phyloP scores from a whole-genome alignment of 345 rosid genomes.

The Fremontodendron californicum region DNA sequence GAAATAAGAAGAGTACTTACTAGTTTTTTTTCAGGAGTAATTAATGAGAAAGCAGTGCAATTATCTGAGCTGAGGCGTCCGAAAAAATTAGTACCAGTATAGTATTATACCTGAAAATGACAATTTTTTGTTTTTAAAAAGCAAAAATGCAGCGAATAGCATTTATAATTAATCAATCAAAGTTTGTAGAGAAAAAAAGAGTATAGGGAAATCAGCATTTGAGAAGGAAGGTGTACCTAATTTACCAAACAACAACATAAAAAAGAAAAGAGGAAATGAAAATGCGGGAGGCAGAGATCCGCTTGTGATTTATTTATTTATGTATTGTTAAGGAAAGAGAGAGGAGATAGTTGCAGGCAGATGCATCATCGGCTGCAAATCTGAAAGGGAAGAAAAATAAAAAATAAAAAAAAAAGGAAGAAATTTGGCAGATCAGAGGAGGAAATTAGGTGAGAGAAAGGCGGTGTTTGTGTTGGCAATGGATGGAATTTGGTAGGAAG shows the following conservation, averaged over 20 bases:
- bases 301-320: neutral
- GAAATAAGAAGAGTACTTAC: neutral
- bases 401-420: too few relatives aligned
- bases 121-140: neutral
- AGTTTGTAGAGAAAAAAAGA: too few relatives aligned
- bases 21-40: neutral
- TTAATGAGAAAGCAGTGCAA: too few relatives aligned
- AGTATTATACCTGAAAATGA: neutral
- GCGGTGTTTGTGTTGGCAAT: too few relatives aligned
- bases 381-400: too few relatives aligned
- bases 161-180: neutral
- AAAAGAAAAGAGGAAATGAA: neutral
- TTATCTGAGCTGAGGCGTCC: too few relatives aligned
- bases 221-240: neutral
- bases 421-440: neutral
- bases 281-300: neutral
- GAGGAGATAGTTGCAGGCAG: neutral
- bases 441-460: too few relatives aligned
- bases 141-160: too few relatives aligned
- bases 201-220: neutral
- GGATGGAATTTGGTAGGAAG: too few relatives aligned
- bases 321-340: neutral
- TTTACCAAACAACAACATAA: neutral
- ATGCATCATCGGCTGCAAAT: neutral
- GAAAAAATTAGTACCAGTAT: too few relatives aligned